These are phyloP conservation scores for Penicillium occitanis DNA, from an alignment of 2,329 filamentous ascomycete genomes.

Conservation along the genomic window DNA sequence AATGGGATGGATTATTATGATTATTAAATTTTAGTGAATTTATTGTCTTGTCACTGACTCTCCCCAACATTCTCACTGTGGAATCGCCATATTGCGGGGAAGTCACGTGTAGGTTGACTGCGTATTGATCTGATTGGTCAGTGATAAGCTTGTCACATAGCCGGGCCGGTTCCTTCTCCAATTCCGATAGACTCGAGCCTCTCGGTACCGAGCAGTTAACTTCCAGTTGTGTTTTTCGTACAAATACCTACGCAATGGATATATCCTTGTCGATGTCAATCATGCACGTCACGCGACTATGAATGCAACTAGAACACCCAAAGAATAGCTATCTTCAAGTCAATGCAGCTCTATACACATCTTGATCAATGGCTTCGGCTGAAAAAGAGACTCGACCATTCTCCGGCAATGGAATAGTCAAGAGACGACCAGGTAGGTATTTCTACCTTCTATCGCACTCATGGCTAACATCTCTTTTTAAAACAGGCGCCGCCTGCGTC, in stretches of 20 bases:
- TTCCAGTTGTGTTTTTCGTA: not conserved
- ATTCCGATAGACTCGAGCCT: not conserved
- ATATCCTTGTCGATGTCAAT: not conserved
- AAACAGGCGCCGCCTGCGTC: constrained; percentile 47
- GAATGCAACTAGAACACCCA: not conserved
- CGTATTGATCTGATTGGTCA: not conserved
- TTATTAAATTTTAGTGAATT: not conserved
- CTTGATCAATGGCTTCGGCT: constrained; percentile 38
- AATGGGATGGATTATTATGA: constrained; percentile 9
- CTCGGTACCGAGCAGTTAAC: not conserved
- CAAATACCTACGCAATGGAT: not conserved
- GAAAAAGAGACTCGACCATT: constrained; percentile 35
- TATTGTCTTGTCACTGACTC: not conserved
- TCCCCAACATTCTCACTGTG: not conserved
- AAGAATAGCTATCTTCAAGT: constrained; percentile 3
- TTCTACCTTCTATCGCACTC: not conserved
- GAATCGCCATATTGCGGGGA: not conserved
- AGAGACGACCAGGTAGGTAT: constrained; percentile 41
- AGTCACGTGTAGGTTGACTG: not conserved
- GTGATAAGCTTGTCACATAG: not conserved
- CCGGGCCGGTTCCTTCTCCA: not conserved
- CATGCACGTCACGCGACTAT: not conserved
- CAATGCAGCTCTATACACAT: constrained; percentile 21
- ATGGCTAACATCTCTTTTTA: not conserved
- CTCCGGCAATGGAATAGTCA: constrained; percentile 38